Percentiles rank a stretch among this genome's conserved stretches.
These are phyloP conservation scores for Botrytis fabae DNA, from an alignment of 2,329 filamentous ascomycete species.

Conservation along the genomic window DNA sequence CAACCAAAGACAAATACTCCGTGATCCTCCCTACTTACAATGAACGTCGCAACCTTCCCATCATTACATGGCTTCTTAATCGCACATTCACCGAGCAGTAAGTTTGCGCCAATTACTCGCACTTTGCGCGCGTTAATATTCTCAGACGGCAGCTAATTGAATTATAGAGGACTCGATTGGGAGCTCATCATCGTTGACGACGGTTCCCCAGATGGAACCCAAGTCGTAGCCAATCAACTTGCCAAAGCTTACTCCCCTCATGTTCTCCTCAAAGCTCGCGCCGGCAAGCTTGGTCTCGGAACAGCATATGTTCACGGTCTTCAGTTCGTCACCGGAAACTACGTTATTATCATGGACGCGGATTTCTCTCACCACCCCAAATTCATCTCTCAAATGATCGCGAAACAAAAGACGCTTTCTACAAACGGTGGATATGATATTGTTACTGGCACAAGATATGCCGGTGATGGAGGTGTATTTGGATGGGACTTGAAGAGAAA, in stretches of 20 bases:
- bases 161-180: conserved; percentile 81
- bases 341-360: conserved; percentile 99
- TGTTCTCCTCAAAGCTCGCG: conserved; percentile 81
- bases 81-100: conserved; percentile 89
- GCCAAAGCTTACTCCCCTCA: conserved; percentile 79
- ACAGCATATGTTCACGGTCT: conserved; percentile 47
- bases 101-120: conserved; percentile 34
- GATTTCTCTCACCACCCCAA: conserved; percentile 99
- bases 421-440: conserved; percentile 79
- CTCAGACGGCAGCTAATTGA: background rate
- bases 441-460: conserved; percentile 93
- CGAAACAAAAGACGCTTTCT: conserved; percentile 61
- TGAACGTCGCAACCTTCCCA: conserved; percentile 93
- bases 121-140: background rate
- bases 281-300: conserved; percentile 59
- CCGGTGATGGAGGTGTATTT: conserved; percentile 83
- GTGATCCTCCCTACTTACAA: conserved; percentile 98
- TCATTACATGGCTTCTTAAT: conserved; percentile 92
- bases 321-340: conserved; percentile 88
- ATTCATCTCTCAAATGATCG: conserved; percentile 95
- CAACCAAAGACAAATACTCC: conserved; percentile 78
- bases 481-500: conserved; percentile 96
- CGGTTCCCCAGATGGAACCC: conserved; percentile 92
- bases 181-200: conserved; percentile 98
- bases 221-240: conserved; percentile 86